phyloP scores from a whole-genome alignment of 2,329 filamentous ascomycete genomes.

The Exophiala sideris region DNA sequence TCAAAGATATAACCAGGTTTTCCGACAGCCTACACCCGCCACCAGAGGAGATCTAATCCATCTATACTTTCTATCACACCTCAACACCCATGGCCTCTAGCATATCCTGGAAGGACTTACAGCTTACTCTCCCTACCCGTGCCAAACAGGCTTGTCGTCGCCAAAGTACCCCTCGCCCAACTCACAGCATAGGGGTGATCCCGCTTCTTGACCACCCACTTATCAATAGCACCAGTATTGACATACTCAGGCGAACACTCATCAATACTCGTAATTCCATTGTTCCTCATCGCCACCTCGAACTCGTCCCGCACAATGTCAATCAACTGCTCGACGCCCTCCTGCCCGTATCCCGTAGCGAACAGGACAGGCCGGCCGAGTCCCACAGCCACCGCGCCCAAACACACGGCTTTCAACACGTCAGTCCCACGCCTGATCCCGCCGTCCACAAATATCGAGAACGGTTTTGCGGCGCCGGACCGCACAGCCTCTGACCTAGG shows the following conservation, averaged over 20 bases:
- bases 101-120: neutral
- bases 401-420: slow-evolving; percentile 53
- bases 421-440: slow-evolving; percentile 55
- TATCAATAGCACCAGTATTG: slow-evolving; percentile 50
- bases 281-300: slow-evolving; percentile 48
- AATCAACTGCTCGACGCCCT: slow-evolving; percentile 53
- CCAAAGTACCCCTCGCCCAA: slow-evolving; percentile 10
- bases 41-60: too few species aligned
- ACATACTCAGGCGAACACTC: slow-evolving; percentile 44
- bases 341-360: slow-evolving; percentile 53
- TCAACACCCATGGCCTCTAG: too few species aligned
- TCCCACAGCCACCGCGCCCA: slow-evolving; percentile 54
- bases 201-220: slow-evolving; percentile 42
- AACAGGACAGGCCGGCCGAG: slow-evolving; percentile 54
- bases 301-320: slow-evolving; percentile 50
- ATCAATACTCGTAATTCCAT: slow-evolving; percentile 44
- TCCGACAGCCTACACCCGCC: too few species aligned
- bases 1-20: too few species aligned
- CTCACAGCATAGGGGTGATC: slow-evolving; percentile 43
- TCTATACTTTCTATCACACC: too few species aligned
- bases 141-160: slow-evolving; percentile 1
- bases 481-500: slow-evolving; percentile 19
- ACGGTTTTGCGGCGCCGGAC: slow-evolving; percentile 17
- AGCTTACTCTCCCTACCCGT: slow-evolving; percentile 11
- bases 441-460: slow-evolving; percentile 45